phyloP scores from a whole-genome alignment of 345 rosid species.

The Melastoma malabathricum region DNA sequence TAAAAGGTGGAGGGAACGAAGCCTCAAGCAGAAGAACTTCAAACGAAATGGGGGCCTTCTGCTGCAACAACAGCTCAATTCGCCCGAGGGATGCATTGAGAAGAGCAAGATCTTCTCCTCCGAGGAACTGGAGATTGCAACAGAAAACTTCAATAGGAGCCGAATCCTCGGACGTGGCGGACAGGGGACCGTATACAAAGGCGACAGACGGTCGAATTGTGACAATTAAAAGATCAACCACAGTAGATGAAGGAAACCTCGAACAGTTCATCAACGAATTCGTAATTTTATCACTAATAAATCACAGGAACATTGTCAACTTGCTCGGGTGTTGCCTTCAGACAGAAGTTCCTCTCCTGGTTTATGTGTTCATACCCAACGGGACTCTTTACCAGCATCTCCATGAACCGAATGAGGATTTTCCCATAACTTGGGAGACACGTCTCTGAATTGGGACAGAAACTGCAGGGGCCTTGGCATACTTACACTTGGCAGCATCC shows the following conservation, averaged over 20 bases:
- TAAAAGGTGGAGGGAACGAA: too few relatives aligned
- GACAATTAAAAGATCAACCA: conserved; percentile 4
- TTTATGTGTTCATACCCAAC: conserved; percentile 11
- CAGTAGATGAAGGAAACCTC: neutral
- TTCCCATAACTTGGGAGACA: neutral
- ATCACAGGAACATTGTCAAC: conserved; percentile 7
- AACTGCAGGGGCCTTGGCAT: conserved; percentile 9
- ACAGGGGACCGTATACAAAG: conserved; percentile 11
- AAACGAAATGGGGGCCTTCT: conserved; percentile 6
- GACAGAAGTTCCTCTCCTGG: conserved; percentile 1
- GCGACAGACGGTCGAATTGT: conserved; percentile 5
- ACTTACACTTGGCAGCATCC: conserved; percentile 8
- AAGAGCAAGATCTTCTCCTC: neutral
- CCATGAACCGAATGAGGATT: neutral
- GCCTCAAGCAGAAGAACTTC: conserved; percentile 9
- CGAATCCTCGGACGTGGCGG: conserved; percentile 7
- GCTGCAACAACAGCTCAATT: conserved; percentile 4
- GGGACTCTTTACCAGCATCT: conserved; percentile 8
- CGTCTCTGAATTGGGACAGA: conserved; percentile 13
- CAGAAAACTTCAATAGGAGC: conserved; percentile 5
- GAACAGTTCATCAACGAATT: conserved; percentile 6
- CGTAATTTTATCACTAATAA: neutral
- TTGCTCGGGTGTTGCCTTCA: conserved; percentile 8
- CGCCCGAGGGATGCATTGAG: conserved; percentile 1
- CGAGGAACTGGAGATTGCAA: conserved; percentile 4